Percentiles rank a stretch among this genome's conserved stretches.
phyloP scores from a whole-genome alignment of 441 rosid genomes.

The Pelargonium citronellum region DNA sequence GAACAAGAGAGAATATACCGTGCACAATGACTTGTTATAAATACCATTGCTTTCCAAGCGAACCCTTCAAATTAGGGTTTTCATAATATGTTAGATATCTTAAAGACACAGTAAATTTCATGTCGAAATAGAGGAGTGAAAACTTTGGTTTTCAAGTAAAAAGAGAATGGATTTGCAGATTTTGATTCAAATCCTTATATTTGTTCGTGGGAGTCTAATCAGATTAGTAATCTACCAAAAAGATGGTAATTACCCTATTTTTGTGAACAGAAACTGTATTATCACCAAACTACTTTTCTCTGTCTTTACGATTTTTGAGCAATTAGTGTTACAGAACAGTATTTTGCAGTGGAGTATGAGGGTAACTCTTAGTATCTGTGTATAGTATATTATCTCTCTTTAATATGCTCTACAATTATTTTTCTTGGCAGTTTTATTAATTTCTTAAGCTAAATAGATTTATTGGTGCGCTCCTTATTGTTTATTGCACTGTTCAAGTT shows the following conservation, averaged over 20 bases:
- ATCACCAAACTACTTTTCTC: too few species aligned
- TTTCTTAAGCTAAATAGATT: conserved; percentile 11
- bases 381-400: too few species aligned
- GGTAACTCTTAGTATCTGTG: neutral
- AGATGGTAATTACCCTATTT: too few species aligned
- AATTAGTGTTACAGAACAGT: too few species aligned
- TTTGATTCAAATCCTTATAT: neutral
- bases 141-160: neutral
- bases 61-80: neutral
- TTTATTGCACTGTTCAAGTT: conserved; percentile 62
- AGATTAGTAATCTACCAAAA: too few species aligned
- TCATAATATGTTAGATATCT: neutral
- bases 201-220: too few species aligned
- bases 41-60: neutral
- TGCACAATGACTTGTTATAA: neutral
- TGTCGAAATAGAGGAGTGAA: neutral
- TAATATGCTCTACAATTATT: too few species aligned
- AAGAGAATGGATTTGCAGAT: neutral
- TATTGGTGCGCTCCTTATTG: conserved; percentile 41
- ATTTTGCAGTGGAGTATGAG: neutral
- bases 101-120: neutral
- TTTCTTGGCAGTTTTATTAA: too few species aligned
- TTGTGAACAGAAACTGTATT: too few species aligned
- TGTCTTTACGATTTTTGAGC: too few species aligned
- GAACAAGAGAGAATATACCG: neutral